Base-by-base conservation (phyloP, 352 stramenopile species). In the Lagenidium sp. region DNA sequence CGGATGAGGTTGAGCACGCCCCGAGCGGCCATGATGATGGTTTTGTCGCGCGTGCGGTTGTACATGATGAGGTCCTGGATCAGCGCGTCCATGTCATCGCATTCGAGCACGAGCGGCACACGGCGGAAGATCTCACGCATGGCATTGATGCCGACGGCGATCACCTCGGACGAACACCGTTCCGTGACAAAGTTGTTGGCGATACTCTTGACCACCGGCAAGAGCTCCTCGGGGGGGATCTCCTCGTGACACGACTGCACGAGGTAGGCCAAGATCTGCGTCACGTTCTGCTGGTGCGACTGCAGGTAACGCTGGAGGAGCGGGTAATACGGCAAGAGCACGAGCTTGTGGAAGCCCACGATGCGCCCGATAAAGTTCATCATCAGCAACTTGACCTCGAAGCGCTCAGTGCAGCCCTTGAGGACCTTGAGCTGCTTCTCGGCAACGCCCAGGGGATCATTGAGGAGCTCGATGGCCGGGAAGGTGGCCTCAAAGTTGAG, bases 161-260 rank as follows among this genome's bases (percentile, higher is more conserved):
- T 98, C 53, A 97, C 90, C 62, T 98, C 93, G 43, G 83, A 93
- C 20, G 80, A 89, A 54, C 90, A 97, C 23, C 93, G 73, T 51
- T 99, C 96, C 1, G 90, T 98, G 20, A 99, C 91, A 49, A 99
- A 99, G 57, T 98, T 97, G 71, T 98, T 91, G 26, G 95, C 94
- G 56, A 99, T 98, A 29, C 89, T 95, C 59, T 98, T 97, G 22
- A 98, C 69, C 41, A 99, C 82, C 26, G 91, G 93, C 47, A 97
- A 59, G 26, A 99, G 58, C 62, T 99, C 96, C 57, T 99, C 94
- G 0, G 95, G 94, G 0, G 97, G 96, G 25, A 99, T 94, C 50
- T 96, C 86, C 23, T 97, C 84, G 72, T 99, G 97, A 60, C 94
- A 98, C 22, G 89, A 94, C 56, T 99, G 96, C 28, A 99, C 92